Conservation (phyloP, 2,329 filamentous ascomycete species). For the Cladosporium phlei region DNA sequence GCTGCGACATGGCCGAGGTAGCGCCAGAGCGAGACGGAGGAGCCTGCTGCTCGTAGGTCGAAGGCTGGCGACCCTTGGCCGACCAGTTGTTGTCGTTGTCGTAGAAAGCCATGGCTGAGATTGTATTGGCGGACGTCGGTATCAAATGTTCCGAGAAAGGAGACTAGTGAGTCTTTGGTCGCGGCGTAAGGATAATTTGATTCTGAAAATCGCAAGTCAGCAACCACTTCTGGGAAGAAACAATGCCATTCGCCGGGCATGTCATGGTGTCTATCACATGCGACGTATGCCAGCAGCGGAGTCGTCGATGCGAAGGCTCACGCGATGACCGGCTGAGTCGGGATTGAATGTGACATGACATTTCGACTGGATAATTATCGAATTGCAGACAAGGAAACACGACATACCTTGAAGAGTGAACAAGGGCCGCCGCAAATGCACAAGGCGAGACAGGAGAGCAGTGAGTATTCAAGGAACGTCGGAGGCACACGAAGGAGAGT, state of each 20-base stretch:
- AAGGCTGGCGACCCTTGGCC: constrained; percentile 58
- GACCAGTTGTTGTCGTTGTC: constrained; percentile 59
- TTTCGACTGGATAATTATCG: too few relatives aligned
- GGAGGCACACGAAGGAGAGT: constrained; percentile 8
- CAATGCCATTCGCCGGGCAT: constrained; percentile 4
- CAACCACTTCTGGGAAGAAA: not conserved
- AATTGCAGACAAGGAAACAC: too few relatives aligned
- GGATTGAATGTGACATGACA: not conserved
- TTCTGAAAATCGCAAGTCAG: constrained; percentile 1
- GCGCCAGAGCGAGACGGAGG: constrained; percentile 70
- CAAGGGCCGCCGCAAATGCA: constrained; percentile 2
- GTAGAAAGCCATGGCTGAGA: constrained; percentile 60
- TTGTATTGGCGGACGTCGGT: not conserved
- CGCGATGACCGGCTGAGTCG: not conserved
- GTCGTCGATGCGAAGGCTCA: not conserved
- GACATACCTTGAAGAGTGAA: constrained; percentile 5
- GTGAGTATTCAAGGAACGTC: constrained; percentile 3
- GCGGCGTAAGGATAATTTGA: constrained; percentile 5
- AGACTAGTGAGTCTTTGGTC: not conserved
- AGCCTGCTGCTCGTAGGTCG: constrained; percentile 65
- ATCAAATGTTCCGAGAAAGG: not conserved
- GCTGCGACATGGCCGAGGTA: constrained; percentile 61
- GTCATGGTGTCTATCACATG: not conserved
- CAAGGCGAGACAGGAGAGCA: not conserved
- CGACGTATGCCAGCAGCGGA: not conserved